Base-by-base conservation (phyloP, 2,329 filamentous ascomycete species). In the Alternaria conjuncta region DNA sequence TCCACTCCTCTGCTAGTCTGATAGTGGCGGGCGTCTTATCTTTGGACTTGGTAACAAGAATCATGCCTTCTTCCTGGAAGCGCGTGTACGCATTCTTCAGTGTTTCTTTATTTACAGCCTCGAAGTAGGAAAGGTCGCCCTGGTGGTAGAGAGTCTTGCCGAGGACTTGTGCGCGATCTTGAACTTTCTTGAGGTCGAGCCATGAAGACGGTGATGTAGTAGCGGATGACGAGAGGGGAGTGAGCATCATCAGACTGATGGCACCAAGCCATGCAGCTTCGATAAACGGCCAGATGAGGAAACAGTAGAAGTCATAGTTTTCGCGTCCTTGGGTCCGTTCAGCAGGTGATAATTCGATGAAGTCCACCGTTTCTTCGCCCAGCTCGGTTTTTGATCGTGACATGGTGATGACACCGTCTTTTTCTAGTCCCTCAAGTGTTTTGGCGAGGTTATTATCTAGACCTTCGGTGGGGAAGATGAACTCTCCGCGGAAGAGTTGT, bases 291-390 rank as follows among this genome's bases (percentile, higher is more conserved):
- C 96, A 99, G 67, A 99, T 93, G 20, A 99, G 83, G 85, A 98
- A 99, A 82, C 95, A 98, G 82, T 98, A 98, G 80, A 99, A 99
- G 77, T 99, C 96, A 74, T 92, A 99, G 74, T 97, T 98, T 80
- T 99, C 96, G 41, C 95, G 86, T 2, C 96, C 96, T 7, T 87
- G 89, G 28, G 86, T 85, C 18, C 94, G 87, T 79, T 99, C 96
- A 4, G 86, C 82, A 6, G 92, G 88, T 18, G 92, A 90, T 8
- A 99, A 84, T 5, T 93, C 93, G 41, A 97, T 83, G 59, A 84
- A 88, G 1, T 84, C 83, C n/a, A 93, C 86, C 0, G 86, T 64
- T 18, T 64, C 81, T 0, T 84, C 81, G 41, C 87, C 82, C 8
- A 57, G 36, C 11, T 64, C 18, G 43, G 56, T 62, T 8, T 45